These are phyloP conservation scores for Boletus pseudopeckii DNA, from an alignment of 768 basidiomycete species.

Conservation along the genomic window DNA sequence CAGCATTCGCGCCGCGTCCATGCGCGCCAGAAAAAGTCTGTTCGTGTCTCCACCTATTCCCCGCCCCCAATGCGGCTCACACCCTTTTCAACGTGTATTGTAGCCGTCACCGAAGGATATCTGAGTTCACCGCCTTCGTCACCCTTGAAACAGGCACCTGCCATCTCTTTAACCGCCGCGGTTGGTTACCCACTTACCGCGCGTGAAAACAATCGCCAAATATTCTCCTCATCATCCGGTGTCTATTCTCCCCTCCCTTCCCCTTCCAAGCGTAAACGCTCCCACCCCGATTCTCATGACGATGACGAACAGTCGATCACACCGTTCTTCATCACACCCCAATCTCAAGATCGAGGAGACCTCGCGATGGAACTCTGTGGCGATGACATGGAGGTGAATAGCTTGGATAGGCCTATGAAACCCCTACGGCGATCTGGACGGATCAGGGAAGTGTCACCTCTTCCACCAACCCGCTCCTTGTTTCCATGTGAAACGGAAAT, in stretches of 20 bases:
- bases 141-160: slow-evolving; percentile 29
- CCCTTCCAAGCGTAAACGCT: slow-evolving; percentile 37
- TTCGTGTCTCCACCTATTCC: slow-evolving; percentile 17
- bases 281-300: slow-evolving; percentile 19
- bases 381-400: slow-evolving; percentile 29
- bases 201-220: slow-evolving; percentile 52
- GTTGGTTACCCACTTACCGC: slow-evolving; percentile 48
- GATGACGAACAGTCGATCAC: slow-evolving; percentile 19
- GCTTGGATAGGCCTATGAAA: slow-evolving; percentile 32
- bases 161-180: slow-evolving; percentile 15
- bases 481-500: slow-evolving; percentile 32
- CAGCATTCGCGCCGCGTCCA: slow-evolving; percentile 53
- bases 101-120: slow-evolving; percentile 66
- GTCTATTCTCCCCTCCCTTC: slow-evolving; percentile 31
- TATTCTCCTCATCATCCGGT: slow-evolving; percentile 39
- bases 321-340: slow-evolving; percentile 13
- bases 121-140: slow-evolving; percentile 38
- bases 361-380: slow-evolving; percentile 22
- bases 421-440: slow-evolving; percentile 33
- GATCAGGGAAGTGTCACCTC: slow-evolving; percentile 27
- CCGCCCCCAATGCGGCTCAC: slow-evolving; percentile 28
- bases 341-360: slow-evolving; percentile 23
- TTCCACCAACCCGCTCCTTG: slow-evolving; percentile 23
- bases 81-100: slow-evolving; percentile 22
- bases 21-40: slow-evolving; percentile 62